These are phyloP conservation scores for Mucor saturninus DNA, from an alignment of 371 early-diverging fungal species.

Conservation along the genomic window DNA sequence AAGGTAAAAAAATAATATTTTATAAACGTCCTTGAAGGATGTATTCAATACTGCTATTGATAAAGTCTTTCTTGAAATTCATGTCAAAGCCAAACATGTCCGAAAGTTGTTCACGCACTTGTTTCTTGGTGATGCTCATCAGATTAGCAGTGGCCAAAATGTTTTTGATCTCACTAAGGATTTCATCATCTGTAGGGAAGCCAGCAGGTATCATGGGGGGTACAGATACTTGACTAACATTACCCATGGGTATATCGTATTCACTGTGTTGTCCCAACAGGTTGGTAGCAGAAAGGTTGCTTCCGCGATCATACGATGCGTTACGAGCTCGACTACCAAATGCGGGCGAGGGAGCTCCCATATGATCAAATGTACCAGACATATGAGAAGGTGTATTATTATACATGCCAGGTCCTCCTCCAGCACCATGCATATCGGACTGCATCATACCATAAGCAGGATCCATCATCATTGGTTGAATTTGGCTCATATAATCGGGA, in stretches of 20 bases:
- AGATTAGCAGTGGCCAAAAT: conserved; percentile 81
- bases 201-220: conserved; percentile 38
- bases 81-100: conserved; percentile 81
- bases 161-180: conserved; percentile 74
- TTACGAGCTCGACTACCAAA: conserved; percentile 9
- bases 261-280: conserved; percentile 12
- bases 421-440: not conserved
- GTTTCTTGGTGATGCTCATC: conserved; percentile 79
- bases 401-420: not conserved
- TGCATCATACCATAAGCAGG: conserved; percentile 10
- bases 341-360: conserved; percentile 10
- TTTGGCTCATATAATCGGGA: conserved; percentile 22
- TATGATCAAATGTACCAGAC: conserved; percentile 9
- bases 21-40: conserved; percentile 53
- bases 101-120: conserved; percentile 83
- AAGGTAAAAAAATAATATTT: not conserved
- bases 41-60: conserved; percentile 83
- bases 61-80: conserved; percentile 80
- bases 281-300: conserved; percentile 4
- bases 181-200: conserved; percentile 80
- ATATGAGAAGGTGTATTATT: conserved; percentile 7
- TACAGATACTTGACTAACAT: conserved; percentile 26
- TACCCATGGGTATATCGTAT: conserved; percentile 26
- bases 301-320: conserved; percentile 10
- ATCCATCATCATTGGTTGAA: conserved; percentile 26